A percentile compares a stretch with the other conserved stretches of the same genome.
Conservation (phyloP, 345 rosid genomes). For the Mercurialis annua region DNA sequence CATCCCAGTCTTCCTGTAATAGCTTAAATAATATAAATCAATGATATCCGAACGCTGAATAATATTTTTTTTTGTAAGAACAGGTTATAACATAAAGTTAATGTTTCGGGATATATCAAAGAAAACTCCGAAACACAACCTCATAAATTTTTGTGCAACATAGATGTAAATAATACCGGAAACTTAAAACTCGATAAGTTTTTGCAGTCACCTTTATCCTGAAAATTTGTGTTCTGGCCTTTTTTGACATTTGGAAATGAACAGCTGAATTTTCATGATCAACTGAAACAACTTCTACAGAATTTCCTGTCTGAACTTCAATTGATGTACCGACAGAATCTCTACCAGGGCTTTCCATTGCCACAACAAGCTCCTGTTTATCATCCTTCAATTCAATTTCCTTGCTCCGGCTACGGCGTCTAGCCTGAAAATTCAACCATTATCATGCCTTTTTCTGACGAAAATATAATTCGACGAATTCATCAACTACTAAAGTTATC, state of each 20-base stretch:
- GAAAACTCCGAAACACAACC: too few species aligned
- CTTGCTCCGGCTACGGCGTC: conserved; percentile 18
- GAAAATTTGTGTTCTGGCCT: conserved; percentile 44
- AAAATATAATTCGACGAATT: too few species aligned
- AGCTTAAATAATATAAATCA: not conserved
- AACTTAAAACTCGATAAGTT: too few species aligned
- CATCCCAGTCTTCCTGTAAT: conserved; percentile 86
- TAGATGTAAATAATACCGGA: too few species aligned
- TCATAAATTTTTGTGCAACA: too few species aligned
- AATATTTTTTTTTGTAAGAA: too few species aligned
- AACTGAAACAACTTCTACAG: conserved; percentile 39
- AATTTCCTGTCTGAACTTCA: conserved; percentile 71
- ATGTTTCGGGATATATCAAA: too few species aligned
- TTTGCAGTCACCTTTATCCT: conserved; percentile 50
- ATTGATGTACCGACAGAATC: conserved; percentile 58
- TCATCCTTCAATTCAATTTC: conserved; percentile 21
- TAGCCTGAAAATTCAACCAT: conserved; percentile 39
- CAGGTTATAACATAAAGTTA: too few species aligned
- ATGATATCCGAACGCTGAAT: too few species aligned
- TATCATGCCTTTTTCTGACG: too few species aligned
- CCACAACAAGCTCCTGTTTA: conserved; percentile 24
- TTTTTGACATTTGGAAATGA: conserved; percentile 34
- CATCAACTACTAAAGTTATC: too few species aligned
- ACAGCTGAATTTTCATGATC: conserved; percentile 35
- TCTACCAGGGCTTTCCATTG: conserved; percentile 43